phyloP scores from a whole-genome alignment of 2,329 filamentous ascomycete genomes.

The Pyricularia sp. region DNA sequence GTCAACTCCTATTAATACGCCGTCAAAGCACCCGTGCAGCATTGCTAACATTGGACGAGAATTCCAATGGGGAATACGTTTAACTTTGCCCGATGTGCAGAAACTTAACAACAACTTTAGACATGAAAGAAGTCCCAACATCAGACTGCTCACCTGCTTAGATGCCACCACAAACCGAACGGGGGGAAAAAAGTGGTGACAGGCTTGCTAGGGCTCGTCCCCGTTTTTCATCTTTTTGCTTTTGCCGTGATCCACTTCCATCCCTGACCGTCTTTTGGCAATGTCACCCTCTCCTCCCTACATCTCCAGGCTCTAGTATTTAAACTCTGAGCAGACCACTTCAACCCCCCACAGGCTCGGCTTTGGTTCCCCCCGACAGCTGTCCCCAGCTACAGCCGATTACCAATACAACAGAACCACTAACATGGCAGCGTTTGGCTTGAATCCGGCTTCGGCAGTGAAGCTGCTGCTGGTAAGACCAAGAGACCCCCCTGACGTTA shows the following conservation, averaged over 20 bases:
- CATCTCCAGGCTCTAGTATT: not conserved
- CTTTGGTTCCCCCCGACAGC: not conserved
- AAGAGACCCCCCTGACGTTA: not conserved
- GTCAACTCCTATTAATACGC: not conserved
- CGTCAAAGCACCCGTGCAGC: not conserved
- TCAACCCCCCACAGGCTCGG: not conserved
- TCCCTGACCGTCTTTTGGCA: not conserved
- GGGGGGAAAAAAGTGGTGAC: not conserved
- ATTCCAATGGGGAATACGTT: not conserved
- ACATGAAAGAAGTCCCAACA: not conserved
- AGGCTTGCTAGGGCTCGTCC: not conserved
- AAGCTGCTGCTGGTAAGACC: not conserved
- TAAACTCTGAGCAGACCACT: not conserved
- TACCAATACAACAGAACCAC: not conserved
- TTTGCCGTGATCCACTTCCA: not conserved
- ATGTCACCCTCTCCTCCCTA: not conserved
- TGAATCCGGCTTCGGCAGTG: not conserved
- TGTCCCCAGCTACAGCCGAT: not conserved
- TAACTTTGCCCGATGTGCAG: not conserved
- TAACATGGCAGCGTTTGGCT: not conserved
- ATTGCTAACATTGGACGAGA: not conserved
- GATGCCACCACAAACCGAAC: not conserved
- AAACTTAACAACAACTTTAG: not conserved
- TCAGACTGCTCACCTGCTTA: not conserved
- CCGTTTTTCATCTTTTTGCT: not conserved